Percentiles rank a stretch among this genome's conserved stretches.
These are phyloP conservation scores for Pichia deserticola DNA, from an alignment of 805 yeast genomes.

Conservation along the genomic window DNA sequence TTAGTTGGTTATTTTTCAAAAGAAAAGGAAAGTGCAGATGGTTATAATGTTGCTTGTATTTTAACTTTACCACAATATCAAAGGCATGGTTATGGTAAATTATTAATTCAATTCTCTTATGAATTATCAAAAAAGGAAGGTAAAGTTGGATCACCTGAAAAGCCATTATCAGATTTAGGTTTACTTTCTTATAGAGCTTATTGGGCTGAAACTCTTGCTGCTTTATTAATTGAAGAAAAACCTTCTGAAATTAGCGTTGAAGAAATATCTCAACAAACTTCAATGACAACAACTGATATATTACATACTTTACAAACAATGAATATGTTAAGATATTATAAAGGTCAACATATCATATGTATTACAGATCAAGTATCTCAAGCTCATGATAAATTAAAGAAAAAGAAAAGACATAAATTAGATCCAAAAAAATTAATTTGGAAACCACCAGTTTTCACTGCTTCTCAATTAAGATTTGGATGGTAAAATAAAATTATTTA, in stretches of 20 bases:
- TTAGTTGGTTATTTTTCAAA: slow-evolving; percentile 94
- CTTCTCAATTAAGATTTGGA: slow-evolving; percentile 91
- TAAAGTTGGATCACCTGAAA: slow-evolving; percentile 94
- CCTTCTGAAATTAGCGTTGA: slow-evolving; percentile 60
- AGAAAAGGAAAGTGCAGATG: slow-evolving; percentile 93
- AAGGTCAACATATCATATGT: slow-evolving; percentile 89
- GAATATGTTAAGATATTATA: slow-evolving; percentile 83
- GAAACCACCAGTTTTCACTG: slow-evolving; percentile 95
- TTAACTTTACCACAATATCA: slow-evolving; percentile 94
- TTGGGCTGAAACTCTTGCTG: slow-evolving; percentile 89
- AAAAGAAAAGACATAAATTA: slow-evolving; percentile 65
- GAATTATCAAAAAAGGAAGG: slow-evolving; percentile 82
- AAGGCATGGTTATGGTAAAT: slow-evolving; percentile 87
- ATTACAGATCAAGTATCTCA: slow-evolving; percentile 76
- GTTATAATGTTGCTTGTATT: slow-evolving; percentile 95
- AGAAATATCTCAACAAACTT: slow-evolving; percentile 75
- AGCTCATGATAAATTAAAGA: slow-evolving; percentile 58
- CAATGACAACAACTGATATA: slow-evolving; percentile 96
- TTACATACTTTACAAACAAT: slow-evolving; percentile 88
- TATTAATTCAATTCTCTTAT: slow-evolving; percentile 88
- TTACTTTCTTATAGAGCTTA: slow-evolving; percentile 87
- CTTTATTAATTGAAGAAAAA: slow-evolving; percentile 57
- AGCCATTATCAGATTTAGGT: slow-evolving; percentile 93
- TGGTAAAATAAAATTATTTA: slow-evolving; percentile 44
- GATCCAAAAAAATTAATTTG: slow-evolving; percentile 69